Conservation (phyloP, 2,329 filamentous ascomycete genomes). For the Exserohilum turcica region DNA sequence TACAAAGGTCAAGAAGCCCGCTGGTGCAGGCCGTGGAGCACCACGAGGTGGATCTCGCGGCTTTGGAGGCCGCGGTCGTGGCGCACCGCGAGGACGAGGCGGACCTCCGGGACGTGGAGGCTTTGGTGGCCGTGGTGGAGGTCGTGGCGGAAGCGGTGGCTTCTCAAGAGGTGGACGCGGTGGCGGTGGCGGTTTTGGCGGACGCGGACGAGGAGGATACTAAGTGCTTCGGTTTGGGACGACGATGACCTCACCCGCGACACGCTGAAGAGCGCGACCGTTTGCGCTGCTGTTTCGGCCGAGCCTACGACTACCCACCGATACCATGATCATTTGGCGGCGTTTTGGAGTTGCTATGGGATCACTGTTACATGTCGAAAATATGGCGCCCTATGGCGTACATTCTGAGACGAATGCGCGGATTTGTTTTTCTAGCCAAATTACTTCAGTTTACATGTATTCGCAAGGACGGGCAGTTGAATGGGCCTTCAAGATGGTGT, state of each 20-base stretch:
- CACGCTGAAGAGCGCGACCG: slow-evolving; percentile 17
- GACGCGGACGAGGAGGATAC: slow-evolving; percentile 41
- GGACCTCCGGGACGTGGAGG: slow-evolving; percentile 52
- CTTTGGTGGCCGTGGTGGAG: slow-evolving; percentile 23
- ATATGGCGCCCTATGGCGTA: slow-evolving; percentile 29
- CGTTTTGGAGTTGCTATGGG: slow-evolving; percentile 39
- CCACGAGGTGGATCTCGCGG: slow-evolving; percentile 41
- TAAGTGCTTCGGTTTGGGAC: slow-evolving; percentile 21
- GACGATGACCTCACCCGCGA: slow-evolving; percentile 11
- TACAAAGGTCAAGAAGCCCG: slow-evolving; percentile 71
- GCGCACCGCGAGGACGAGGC: slow-evolving; percentile 57
- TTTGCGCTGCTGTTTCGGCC: slow-evolving; percentile 23
- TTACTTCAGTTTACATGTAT: slow-evolving; percentile 9
- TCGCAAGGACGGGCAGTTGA: slow-evolving; percentile 6
- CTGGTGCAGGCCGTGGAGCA: slow-evolving; percentile 66
- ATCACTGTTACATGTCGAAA: slow-evolving; percentile 32
- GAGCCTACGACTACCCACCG: slow-evolving; percentile 33
- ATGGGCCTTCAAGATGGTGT: not conserved
- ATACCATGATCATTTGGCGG: slow-evolving; percentile 43
- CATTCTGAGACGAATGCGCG: slow-evolving; percentile 10
- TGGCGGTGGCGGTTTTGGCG: slow-evolving; percentile 54
- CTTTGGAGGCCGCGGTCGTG: slow-evolving; percentile 49
- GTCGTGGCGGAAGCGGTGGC: slow-evolving; percentile 26
- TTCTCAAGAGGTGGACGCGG: slow-evolving; percentile 46
- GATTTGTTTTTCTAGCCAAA: slow-evolving; percentile 15